Percentiles rank a stretch among this genome's conserved stretches.
phyloP scores from a whole-genome alignment of 2,329 filamentous ascomycete genomes.

The Pyrenophora seminiperda region DNA sequence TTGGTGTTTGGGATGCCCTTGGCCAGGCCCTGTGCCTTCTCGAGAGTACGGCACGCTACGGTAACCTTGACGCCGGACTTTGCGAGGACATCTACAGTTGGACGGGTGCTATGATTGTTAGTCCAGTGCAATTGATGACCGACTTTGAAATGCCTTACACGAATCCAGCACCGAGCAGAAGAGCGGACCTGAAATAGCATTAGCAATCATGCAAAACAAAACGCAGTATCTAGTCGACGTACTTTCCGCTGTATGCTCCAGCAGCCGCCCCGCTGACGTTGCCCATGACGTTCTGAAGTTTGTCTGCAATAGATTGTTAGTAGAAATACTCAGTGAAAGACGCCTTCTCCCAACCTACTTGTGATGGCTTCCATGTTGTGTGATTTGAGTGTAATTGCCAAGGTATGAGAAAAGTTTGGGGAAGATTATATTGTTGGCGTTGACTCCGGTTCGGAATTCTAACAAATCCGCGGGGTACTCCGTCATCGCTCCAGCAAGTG shows the following conservation, averaged over 20 bases:
- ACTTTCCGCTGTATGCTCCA: conserved; percentile 42
- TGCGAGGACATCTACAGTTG: conserved; percentile 64
- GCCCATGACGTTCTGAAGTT: conserved; percentile 41
- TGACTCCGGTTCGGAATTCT: conserved; percentile 42
- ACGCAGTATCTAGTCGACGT: conserved; percentile 16
- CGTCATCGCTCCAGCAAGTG: conserved; percentile 42
- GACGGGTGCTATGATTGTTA: conserved; percentile 51
- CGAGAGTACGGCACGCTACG: conserved; percentile 79
- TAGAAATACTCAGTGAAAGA: conserved; percentile 2
- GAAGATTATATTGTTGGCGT: conserved; percentile 32
- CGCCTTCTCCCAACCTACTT: conserved; percentile 28
- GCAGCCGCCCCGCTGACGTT: conserved; percentile 26
- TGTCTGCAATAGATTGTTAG: conserved; percentile 31
- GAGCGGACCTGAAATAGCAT: conserved; percentile 39
- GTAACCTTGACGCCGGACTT: conserved; percentile 63
- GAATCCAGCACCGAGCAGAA: conserved; percentile 49
- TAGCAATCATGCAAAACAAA: conserved; percentile 11
- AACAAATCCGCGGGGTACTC: conserved; percentile 35
- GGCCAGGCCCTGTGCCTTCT: conserved; percentile 74
- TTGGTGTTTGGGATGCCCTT: conserved; percentile 71
- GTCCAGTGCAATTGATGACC: neutral
- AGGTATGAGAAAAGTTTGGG: conserved; percentile 17
- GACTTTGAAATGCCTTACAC: conserved; percentile 32
- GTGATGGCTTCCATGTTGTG: conserved; percentile 48
- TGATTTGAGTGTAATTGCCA: conserved; percentile 15